Conservation (phyloP, 2,329 filamentous ascomycete genomes). For the Epichloe uncinata region DNA sequence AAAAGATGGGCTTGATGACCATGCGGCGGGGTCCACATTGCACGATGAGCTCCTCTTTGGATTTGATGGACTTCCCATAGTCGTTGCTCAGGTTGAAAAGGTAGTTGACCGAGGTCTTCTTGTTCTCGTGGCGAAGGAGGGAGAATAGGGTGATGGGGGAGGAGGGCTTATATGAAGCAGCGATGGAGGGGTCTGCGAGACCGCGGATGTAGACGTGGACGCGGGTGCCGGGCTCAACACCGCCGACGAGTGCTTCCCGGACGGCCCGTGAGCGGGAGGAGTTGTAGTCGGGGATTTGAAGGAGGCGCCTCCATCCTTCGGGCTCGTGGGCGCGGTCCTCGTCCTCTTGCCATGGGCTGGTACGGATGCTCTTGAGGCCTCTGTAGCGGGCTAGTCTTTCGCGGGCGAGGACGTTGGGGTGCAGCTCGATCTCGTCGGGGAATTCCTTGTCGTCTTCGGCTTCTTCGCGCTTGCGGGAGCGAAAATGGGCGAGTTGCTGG, state of each 20-base stretch:
- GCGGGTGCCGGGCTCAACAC: conserved; percentile 69
- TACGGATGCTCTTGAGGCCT: conserved; percentile 81
- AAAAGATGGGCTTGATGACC: conserved; percentile 82
- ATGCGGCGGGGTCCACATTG: conserved; percentile 84
- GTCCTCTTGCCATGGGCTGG: conserved; percentile 76
- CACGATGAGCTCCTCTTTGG: conserved; percentile 83
- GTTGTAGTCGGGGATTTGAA: conserved; percentile 84
- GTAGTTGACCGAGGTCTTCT: conserved; percentile 79
- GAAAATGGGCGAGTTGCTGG: conserved; percentile 68
- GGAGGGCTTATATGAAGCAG: conserved; percentile 33
- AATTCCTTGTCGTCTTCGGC: conserved; percentile 88
- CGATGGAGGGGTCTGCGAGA: conserved; percentile 29
- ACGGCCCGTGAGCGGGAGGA: conserved; percentile 63
- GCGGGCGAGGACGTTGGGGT: conserved; percentile 71
- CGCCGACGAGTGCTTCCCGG: conserved; percentile 78
- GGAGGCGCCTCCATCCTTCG: conserved; percentile 73
- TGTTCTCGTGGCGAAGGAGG: conserved; percentile 86
- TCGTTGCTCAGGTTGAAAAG: conserved; percentile 77
- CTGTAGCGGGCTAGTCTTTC: conserved; percentile 80
- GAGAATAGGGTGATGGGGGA: conserved; percentile 66
- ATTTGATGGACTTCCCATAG: conserved; percentile 62
- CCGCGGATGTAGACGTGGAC: conserved; percentile 63
- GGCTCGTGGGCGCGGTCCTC: conserved; percentile 82
- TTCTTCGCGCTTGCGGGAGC: conserved; percentile 63
- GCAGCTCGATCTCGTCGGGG: conserved; percentile 91